Evolutionary conservation across 768 basidiomycete species (phyloP), one percentile per base, ranked within the genome.

Genomic region (Calocera viscosa): DNA sequence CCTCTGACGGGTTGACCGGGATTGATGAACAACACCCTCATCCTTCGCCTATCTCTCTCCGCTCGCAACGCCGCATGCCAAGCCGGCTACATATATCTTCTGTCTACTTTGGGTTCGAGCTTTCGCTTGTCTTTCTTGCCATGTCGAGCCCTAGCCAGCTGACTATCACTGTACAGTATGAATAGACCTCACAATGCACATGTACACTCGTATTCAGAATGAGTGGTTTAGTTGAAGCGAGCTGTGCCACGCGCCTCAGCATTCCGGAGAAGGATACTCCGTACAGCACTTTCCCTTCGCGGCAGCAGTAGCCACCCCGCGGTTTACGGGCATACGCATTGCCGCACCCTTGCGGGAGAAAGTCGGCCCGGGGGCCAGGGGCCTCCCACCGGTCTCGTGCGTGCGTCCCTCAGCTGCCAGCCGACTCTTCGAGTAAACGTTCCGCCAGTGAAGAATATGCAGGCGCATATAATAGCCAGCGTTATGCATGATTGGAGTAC

Each of bases 1-100:
- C n/a, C n/a, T n/a, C n/a, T n/a, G n/a, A n/a, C n/a, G 53, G 53
- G 53, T 60, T 60, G 53, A 60, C 53, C 10, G 53, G 24, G n/a
- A n/a, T 24, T 24, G 43, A n/a, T n/a, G 8, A 47, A 5, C 7
- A n/a, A n/a, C n/a, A 5, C 7, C 35, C 35, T 38, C 35, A 5
- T 38, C 14, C 35, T 14, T 38, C n/a, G n/a, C 35, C 5, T 38
- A 38, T 38, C 5, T 38, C 43, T 47, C 7, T 47, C 43, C 24
- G 24, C 24, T 47, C 16, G 24, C 43, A 24, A 19, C 7, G 19
- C 43, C 43, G 19, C 24, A 17, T 47, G 43, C 43, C 7, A 14
- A 38, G 35, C 35, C 14, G 35, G 35, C 35, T 47, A 19, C 43
- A 47, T 47, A 47, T n/a, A n/a, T n/a, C n/a, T n/a, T n/a, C n/a